These are phyloP conservation scores for Globisporangium okanoganense DNA, from an alignment of 352 stramenopile species.

Conservation along the genomic window DNA sequence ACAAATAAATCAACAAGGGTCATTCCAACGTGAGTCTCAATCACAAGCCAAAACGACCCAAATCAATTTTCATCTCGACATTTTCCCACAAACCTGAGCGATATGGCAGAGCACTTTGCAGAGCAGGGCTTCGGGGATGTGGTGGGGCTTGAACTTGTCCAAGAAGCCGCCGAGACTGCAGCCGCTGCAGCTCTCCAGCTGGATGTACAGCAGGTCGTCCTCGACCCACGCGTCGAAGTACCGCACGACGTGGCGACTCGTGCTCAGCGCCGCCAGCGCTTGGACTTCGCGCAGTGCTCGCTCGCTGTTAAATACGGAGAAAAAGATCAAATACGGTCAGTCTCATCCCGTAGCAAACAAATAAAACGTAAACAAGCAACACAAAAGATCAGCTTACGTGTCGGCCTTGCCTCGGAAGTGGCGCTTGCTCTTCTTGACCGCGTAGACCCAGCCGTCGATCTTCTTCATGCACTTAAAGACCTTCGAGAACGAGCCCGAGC, in stretches of 20 bases:
- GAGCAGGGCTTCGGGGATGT: conserved; percentile 65
- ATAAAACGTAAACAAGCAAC: not conserved
- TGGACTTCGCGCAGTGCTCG: conserved; percentile 79
- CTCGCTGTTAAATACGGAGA: conserved; percentile 29
- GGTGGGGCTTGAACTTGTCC: conserved; percentile 56
- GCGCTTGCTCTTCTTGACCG: conserved; percentile 86
- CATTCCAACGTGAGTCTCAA: not conserved
- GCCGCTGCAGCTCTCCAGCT: conserved; percentile 69
- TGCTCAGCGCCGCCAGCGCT: conserved; percentile 71
- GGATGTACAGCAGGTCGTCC: conserved; percentile 86
- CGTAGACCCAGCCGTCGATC: conserved; percentile 85
- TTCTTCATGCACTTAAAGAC: conserved; percentile 86
- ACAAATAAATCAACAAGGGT: not conserved
- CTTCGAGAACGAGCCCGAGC: conserved; percentile 84
- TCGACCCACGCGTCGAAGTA: conserved; percentile 90
- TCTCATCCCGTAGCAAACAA: not conserved
- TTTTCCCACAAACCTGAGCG: conserved; percentile 40
- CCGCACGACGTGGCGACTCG: conserved; percentile 73
- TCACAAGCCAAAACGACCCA: not conserved
- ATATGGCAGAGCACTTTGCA: conserved; percentile 77
- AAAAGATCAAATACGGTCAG: not conserved
- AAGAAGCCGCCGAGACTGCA: conserved; percentile 64
- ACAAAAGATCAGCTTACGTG: conserved; percentile 46
- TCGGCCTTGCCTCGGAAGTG: conserved; percentile 78
- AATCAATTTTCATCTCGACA: not conserved